A percentile compares a stretch with the other conserved stretches of the same genome.
These are phyloP conservation scores for Fusarium burgessii DNA, from an alignment of 2,329 filamentous ascomycete species.

Conservation along the genomic window DNA sequence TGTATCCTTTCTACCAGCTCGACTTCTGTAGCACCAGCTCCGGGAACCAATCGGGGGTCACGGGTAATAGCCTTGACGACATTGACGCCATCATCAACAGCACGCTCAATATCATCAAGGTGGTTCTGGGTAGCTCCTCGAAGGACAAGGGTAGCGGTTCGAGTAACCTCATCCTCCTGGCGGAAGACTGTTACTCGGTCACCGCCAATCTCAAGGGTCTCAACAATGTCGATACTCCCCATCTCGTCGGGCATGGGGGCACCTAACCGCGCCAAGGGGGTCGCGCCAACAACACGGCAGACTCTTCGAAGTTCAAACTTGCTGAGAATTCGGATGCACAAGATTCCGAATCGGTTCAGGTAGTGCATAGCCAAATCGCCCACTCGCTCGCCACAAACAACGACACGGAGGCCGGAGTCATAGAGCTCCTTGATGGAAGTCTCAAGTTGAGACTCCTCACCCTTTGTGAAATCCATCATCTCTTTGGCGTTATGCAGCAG, in stretches of 20 bases:
- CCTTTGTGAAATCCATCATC: conserved; percentile 98
- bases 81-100: conserved; percentile 97
- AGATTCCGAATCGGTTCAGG: conserved; percentile 95
- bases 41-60: conserved; percentile 90
- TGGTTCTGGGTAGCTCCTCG: conserved; percentile 98
- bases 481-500: conserved; percentile 97
- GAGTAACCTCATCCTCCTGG: conserved; percentile 91
- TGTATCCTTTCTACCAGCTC: conserved; percentile 94
- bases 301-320: conserved; percentile 97
- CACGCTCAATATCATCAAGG: conserved; percentile 95
- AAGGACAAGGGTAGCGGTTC: conserved; percentile 93
- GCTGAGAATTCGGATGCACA: conserved; percentile 95
- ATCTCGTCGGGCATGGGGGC: conserved; percentile 99
- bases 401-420: conserved; percentile 91
- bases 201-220: conserved; percentile 97
- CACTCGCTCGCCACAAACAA: conserved; percentile 92
- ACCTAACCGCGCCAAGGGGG: conserved; percentile 92
- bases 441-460: conserved; percentile 94
- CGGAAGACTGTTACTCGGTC: conserved; percentile 98
- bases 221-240: conserved; percentile 93
- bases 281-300: conserved; percentile 96
- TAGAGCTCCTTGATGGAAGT: conserved; percentile 93
- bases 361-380: conserved; percentile 98
- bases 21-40: conserved; percentile 93
- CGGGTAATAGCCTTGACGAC: conserved; percentile 98